Evolutionary conservation across 208 protist genomes (phyloP).

Genomic region (Trypanosoma mega): DNA sequence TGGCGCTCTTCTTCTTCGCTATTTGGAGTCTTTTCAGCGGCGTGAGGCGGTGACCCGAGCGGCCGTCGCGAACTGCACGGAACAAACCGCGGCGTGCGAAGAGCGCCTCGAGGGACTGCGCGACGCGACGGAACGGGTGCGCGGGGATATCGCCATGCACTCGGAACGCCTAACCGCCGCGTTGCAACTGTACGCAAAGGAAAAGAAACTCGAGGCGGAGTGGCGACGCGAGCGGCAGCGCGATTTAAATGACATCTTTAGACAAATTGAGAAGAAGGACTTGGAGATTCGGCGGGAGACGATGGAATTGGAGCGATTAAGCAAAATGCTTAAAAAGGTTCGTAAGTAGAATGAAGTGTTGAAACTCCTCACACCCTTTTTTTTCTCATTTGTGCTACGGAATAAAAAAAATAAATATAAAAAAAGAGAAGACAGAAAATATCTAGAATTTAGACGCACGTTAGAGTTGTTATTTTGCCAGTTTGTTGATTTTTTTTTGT

Average conservation of each 20-base stretch:
- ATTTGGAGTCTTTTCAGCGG: constrained; percentile 21
- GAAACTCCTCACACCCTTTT: not conserved
- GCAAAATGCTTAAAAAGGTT: constrained; percentile 68
- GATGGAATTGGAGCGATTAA: constrained; percentile 66
- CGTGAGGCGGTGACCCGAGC: constrained; percentile 31
- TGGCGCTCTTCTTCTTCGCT: constrained; percentile 34
- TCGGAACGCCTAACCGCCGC: constrained; percentile 62
- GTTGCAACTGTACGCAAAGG: constrained; percentile 34
- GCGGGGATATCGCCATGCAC: constrained; percentile 33
- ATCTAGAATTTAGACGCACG: no score
- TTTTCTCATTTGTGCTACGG: not conserved
- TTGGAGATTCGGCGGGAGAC: constrained; percentile 48
- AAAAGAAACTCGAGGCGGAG: constrained; percentile 43
- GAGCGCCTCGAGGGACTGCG: constrained; percentile 29
- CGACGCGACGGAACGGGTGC: constrained; percentile 42
- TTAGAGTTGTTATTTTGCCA: no score
- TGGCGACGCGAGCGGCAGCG: constrained; percentile 40
- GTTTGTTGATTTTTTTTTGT: constrained; percentile 2
- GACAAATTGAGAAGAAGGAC: constrained; percentile 71
- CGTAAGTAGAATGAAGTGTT: constrained; percentile 23
- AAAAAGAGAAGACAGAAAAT: not conserved
- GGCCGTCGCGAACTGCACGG: not conserved
- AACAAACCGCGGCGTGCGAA: not conserved
- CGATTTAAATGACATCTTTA: constrained; percentile 50
- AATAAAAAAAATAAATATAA: not conserved